phyloP scores from a whole-genome alignment of 768 basidiomycete genomes.

The Macrolepiota albuminosa region DNA sequence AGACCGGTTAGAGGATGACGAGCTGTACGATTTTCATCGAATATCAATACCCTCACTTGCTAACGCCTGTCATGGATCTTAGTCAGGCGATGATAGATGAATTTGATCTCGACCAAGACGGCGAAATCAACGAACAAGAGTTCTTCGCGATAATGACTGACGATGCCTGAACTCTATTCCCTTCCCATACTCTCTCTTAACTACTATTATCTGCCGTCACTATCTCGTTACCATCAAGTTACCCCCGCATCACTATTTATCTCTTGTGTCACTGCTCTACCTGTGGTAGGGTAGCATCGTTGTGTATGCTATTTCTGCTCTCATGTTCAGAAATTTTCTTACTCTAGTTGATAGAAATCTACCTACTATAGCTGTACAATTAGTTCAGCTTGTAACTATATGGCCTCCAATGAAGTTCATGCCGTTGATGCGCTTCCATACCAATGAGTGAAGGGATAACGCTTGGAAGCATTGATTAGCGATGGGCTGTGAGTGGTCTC shows the following conservation, averaged over 20 bases:
- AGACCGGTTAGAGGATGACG: constrained; percentile 92
- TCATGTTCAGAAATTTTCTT: neutral
- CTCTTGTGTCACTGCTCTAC: constrained; percentile 2
- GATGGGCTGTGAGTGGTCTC: too few relatives aligned
- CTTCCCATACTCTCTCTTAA: neutral
- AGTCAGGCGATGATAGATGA: constrained; percentile 99
- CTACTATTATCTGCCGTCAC: constrained; percentile 5
- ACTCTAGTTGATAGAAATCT: constrained; percentile 4
- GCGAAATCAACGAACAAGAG: constrained; percentile 94
- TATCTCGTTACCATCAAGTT: constrained; percentile 7
- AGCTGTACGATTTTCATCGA: constrained; percentile 65
- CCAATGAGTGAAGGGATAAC: neutral
- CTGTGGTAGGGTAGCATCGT: constrained; percentile 7
- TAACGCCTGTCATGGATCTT: constrained; percentile 1
- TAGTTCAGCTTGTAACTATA: constrained; percentile 9
- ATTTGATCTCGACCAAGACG: constrained; percentile 97
- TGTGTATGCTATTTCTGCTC: constrained; percentile 6
- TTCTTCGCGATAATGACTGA: constrained; percentile 98
- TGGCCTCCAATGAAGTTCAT: neutral
- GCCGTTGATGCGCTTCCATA: neutral
- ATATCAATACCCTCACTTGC: neutral
- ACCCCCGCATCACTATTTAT: constrained; percentile 9
- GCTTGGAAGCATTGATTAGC: neutral
- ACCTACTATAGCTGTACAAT: constrained; percentile 8
- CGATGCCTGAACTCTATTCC: constrained; percentile 48